Percentiles rank a stretch among this genome's conserved stretches.
These are phyloP conservation scores for Leccinum ponderosum DNA, from an alignment of 1,284 basidiomycete species.

Conservation along the genomic window DNA sequence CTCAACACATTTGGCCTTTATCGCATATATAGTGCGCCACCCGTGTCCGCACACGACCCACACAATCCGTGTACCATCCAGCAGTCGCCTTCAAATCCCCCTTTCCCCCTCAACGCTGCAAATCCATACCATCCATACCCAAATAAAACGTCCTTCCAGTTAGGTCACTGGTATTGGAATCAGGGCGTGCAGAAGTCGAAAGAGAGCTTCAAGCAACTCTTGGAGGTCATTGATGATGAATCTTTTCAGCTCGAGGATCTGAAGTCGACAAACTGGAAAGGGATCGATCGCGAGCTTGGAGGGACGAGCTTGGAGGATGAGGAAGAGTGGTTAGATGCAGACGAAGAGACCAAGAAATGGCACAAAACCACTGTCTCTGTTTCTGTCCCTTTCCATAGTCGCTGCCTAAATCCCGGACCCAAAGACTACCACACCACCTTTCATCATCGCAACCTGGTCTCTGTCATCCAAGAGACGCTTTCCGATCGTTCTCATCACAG, in stretches of 20 bases:
- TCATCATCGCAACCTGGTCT: no score
- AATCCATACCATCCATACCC: neutral
- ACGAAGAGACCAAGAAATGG: neutral
- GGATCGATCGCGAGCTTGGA: neutral
- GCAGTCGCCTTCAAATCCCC: neutral
- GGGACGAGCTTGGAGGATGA: neutral
- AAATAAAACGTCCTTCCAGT: neutral
- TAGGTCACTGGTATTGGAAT: neutral
- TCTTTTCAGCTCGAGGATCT: neutral
- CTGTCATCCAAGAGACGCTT: no score
- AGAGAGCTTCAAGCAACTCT: neutral
- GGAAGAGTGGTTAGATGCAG: neutral
- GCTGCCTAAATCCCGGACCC: no score
- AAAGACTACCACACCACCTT: no score
- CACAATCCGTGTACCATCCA: neutral
- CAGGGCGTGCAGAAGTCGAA: neutral
- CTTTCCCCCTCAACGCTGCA: neutral
- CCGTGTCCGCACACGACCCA: neutral
- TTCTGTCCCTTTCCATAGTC: neutral
- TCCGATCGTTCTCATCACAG: no score
- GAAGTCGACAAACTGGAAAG: neutral
- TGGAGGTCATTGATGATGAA: neutral
- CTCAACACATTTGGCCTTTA: neutral
- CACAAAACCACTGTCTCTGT: neutral
- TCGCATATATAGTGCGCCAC: neutral